These are phyloP conservation scores for Polysphondylium violaceum DNA, from an alignment of 78 protist genomes.

Conservation along the genomic window DNA sequence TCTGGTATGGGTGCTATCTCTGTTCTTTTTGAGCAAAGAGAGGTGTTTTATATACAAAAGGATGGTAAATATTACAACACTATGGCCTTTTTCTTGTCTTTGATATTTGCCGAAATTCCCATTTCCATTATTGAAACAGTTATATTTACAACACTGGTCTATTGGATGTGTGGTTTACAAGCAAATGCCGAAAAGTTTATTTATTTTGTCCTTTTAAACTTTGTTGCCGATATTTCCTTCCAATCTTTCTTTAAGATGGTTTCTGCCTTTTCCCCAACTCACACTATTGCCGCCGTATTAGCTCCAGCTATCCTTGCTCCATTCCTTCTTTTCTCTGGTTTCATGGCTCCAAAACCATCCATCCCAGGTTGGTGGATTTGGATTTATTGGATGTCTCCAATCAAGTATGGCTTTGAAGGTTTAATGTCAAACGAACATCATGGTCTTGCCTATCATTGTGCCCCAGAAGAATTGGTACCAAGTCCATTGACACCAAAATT, in stretches of 20 bases:
- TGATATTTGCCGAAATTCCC: constrained; percentile 64
- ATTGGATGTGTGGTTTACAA: constrained; percentile 81
- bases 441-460: constrained; percentile 27
- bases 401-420: constrained; percentile 80
- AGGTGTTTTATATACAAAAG: constrained; percentile 57
- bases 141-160: constrained; percentile 43
- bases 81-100: constrained; percentile 54
- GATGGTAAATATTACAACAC: constrained; percentile 68
- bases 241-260: constrained; percentile 72
- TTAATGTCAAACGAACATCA: constrained; percentile 73
- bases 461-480: constrained; percentile 31
- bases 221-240: constrained; percentile 28
- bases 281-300: constrained; percentile 42
- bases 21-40: constrained; percentile 59
- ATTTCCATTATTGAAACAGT: constrained; percentile 42
- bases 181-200: constrained; percentile 65
- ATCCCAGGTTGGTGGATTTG: constrained; percentile 77
- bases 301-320: constrained; percentile 76
- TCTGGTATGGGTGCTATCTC: constrained; percentile 64
- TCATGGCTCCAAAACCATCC: constrained; percentile 28
- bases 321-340: constrained; percentile 65
- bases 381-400: constrained; percentile 81
- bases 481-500: constrained; percentile 17
- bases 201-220: constrained; percentile 38
- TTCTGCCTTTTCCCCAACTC: constrained; percentile 52